These are phyloP conservation scores for Oryza coarctata DNA, from an alignment of 176 grass and related monocot genomes.

Conservation along the genomic window DNA sequence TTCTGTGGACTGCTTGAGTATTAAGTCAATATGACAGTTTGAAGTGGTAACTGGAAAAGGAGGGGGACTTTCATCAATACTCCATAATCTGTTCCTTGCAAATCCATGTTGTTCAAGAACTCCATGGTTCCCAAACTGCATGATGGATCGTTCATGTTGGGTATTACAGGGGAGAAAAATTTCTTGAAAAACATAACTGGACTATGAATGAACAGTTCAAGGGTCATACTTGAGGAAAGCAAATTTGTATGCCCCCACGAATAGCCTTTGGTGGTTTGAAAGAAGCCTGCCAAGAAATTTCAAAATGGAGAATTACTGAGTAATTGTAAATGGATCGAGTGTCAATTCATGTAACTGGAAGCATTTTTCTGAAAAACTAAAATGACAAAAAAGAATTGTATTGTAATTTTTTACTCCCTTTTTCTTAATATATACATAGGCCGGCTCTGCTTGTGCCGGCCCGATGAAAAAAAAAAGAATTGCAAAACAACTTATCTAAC, in stretches of 20 bases:
- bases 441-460: too few relatives aligned
- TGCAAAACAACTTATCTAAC: not conserved
- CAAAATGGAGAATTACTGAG: not conserved
- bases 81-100: conserved; percentile 74
- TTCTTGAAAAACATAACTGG: conserved; percentile 18
- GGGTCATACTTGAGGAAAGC: conserved; percentile 67
- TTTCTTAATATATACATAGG: too few relatives aligned
- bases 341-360: not conserved
- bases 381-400: not conserved
- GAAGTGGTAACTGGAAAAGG: conserved; percentile 39
- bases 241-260: conserved; percentile 69
- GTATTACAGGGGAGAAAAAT: conserved; percentile 1
- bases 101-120: conserved; percentile 71
- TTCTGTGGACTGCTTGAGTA: conserved; percentile 67
- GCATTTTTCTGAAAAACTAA: not conserved
- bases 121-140: conserved; percentile 72
- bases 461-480: not conserved
- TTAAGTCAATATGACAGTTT: conserved; percentile 59
- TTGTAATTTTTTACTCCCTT: too few relatives aligned
- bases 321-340: not conserved
- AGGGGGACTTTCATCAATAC: conserved; percentile 55
- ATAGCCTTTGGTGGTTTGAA: conserved; percentile 80
- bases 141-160: not conserved
- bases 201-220: not conserved
- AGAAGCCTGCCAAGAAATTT: conserved; percentile 39